Evolutionary conservation across 192 early-diverging fungal species (phyloP), one percentile per base, ranked within the genome.

Genomic region (Coemansia sp.): DNA sequence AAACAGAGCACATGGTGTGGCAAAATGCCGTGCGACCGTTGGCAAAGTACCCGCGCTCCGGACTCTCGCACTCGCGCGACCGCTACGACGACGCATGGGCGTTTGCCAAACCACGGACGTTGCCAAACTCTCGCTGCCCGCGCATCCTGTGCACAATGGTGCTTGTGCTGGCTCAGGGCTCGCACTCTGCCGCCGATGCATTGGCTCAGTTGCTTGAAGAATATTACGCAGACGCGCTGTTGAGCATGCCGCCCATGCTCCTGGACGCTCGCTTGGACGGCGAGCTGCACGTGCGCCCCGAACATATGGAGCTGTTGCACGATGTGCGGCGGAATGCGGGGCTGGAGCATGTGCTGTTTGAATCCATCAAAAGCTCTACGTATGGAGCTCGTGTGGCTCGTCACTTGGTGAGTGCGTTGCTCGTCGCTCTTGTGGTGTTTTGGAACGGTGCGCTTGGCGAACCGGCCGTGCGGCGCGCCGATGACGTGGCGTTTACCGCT

Each of bases 401-500:
- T 25, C 56, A 41, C 0, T 23, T 80, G n/a, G 60, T 72, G 41
- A 72, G 72, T 32, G 77, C 77, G 3, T 45, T 75, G 29, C 24
- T 80, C 6, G 62, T 69, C 2, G 77, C 67, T 0, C 59, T 80
- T 17, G 51, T 71, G 23, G 77, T 75, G 9, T 59, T 72, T 27
- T 80, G 77, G 77, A 74, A 65, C 27, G 77, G 77, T 29, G 68
- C 77, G 3, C 51, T 80, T 54, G 62, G 55, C 24, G 77, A 75
- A 62, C 45, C 72, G 5, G 54, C 77, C 1, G 59, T 27, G 0
- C 62, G 64, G 59, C 68, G 77, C 2, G 60, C 29, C 15, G 22
- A 29, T 12, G 77, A 80, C 32, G 32, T 80, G 54, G 65, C 21
- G 11, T 72, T 80, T 17, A 80, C 77, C 4, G 21, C 51, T 0